These are phyloP conservation scores for Paragyromitra xinjiangensis DNA, from an alignment of 495 filamentous ascomycete species.

Conservation along the genomic window DNA sequence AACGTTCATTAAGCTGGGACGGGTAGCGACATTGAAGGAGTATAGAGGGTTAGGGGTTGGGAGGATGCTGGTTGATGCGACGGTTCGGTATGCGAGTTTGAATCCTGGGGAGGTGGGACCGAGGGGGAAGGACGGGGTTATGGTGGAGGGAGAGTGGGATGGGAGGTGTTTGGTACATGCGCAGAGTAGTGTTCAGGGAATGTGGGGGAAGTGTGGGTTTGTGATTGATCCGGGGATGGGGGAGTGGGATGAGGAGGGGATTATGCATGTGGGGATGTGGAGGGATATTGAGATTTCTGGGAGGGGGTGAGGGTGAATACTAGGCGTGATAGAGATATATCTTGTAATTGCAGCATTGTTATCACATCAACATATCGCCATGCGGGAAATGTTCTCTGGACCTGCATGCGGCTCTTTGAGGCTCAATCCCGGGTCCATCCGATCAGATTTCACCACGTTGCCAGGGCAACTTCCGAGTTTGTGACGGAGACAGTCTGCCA, in stretches of 20 bases:
- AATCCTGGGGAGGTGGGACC: constrained; percentile 65
- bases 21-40: constrained; percentile 71
- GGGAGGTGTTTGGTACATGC: constrained; percentile 56
- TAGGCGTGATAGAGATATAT: neutral
- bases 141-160: constrained; percentile 50
- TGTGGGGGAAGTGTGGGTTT: constrained; percentile 67
- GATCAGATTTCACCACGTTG: constrained; percentile 15
- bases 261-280: constrained; percentile 85
- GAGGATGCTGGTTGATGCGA: constrained; percentile 68
- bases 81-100: constrained; percentile 68
- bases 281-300: constrained; percentile 16
- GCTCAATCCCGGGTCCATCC: neutral
- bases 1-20: constrained; percentile 78
- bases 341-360: neutral
- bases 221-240: constrained; percentile 74
- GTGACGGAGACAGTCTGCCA: neutral
- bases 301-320: neutral
- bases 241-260: constrained; percentile 82
- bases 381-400: neutral
- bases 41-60: constrained; percentile 73
- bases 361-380: neutral
- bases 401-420: constrained; percentile 4
- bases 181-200: constrained; percentile 41
- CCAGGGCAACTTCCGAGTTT: constrained; percentile 7
- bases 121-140: constrained; percentile 35